Conservation (phyloP, 495 filamentous ascomycete genomes). For the Astrocystis sublimbata region DNA sequence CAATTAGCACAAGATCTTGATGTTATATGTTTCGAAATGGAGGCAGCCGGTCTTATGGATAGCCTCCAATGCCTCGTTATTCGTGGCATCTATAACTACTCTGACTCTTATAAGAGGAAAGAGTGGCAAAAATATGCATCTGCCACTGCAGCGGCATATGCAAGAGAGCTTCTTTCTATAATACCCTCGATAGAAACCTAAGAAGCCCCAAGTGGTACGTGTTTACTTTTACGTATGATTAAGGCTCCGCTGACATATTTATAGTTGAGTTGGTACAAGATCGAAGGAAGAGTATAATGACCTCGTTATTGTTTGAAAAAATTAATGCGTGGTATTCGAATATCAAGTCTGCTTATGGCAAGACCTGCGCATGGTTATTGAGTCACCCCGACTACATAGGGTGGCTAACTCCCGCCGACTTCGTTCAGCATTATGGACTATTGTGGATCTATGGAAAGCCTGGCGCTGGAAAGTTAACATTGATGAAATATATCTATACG, state of each 20-base stretch:
- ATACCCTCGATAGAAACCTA: no score
- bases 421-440: slow-evolving; percentile 49
- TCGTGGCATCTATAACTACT: slow-evolving; percentile 40
- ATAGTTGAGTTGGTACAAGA: background rate
- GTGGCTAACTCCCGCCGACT: slow-evolving; percentile 45
- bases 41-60: slow-evolving; percentile 34
- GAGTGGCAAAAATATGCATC: slow-evolving; percentile 38
- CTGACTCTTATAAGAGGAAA: slow-evolving; percentile 37
- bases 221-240: no score
- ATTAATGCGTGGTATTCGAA: slow-evolving; percentile 41
- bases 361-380: slow-evolving; percentile 55
- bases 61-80: slow-evolving; percentile 31
- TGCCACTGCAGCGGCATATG: slow-evolving; percentile 25
- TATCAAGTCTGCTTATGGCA: slow-evolving; percentile 40
- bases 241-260: background rate
- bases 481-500: slow-evolving; percentile 43
- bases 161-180: slow-evolving; percentile 6
- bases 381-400: slow-evolving; percentile 38
- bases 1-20: slow-evolving; percentile 6
- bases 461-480: slow-evolving; percentile 55
- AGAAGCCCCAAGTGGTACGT: no score
- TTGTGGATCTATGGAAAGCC: slow-evolving; percentile 62
- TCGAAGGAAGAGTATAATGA: slow-evolving; percentile 21
- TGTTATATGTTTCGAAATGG: slow-evolving; percentile 40
- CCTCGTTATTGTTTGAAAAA: slow-evolving; percentile 40